Evolutionary conservation across 352 stramenopile genomes (phyloP).

Genomic region (Saprolegnia diclina): DNA sequence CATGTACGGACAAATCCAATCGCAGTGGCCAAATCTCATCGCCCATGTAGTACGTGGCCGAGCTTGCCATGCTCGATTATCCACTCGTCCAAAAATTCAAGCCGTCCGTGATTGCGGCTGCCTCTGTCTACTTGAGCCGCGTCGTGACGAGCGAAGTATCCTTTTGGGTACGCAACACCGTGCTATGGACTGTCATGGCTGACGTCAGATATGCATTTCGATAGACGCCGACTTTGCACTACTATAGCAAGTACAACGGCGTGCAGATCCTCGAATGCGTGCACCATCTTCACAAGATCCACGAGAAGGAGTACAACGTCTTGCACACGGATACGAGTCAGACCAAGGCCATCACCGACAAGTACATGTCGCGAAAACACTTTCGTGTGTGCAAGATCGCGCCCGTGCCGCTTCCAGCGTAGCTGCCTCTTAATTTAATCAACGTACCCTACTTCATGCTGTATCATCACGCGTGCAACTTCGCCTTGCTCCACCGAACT

Average conservation of each 20-base stretch:
- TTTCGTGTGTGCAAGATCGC: conserved; percentile 20
- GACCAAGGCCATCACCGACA: conserved; percentile 77
- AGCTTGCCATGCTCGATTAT: conserved; percentile 23
- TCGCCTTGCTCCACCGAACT: too few relatives aligned
- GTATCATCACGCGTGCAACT: too few relatives aligned
- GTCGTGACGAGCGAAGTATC: conserved; percentile 51
- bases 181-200: neutral
- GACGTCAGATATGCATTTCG: neutral
- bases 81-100: conserved; percentile 36
- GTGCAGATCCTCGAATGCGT: conserved; percentile 62
- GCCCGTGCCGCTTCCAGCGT: neutral
- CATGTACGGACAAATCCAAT: conserved; percentile 1
- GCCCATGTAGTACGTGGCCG: conserved; percentile 14
- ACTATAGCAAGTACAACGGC: conserved; percentile 70
- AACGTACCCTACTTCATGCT: neutral
- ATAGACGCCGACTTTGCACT: conserved; percentile 77
- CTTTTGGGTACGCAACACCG: conserved; percentile 24
- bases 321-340: conserved; percentile 63
- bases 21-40: neutral
- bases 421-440: conserved; percentile 12
- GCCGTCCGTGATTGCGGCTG: conserved; percentile 62
- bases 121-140: conserved; percentile 66
- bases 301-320: conserved; percentile 53
- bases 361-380: conserved; percentile 44
- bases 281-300: conserved; percentile 53